Evolutionary conservation across 176 grass and related monocot species (phyloP).

Genomic region (Eragrostis nindensis): DNA sequence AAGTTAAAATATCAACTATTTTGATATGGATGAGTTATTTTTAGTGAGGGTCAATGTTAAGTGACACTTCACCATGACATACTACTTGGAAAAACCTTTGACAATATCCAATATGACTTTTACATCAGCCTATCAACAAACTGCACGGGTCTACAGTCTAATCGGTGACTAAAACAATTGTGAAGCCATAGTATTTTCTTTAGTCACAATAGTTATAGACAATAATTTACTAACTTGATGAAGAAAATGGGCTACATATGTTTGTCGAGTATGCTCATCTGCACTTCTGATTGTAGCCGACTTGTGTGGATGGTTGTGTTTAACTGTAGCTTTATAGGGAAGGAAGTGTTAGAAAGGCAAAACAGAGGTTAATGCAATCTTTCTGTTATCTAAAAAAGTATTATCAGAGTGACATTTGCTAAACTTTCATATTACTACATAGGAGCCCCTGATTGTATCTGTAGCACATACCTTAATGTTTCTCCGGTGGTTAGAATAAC

Average conservation of each 20-base stretch:
- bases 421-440: not conserved
- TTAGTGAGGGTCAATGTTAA: not conserved
- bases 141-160: not conserved
- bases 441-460: not conserved
- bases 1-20: too few relatives aligned
- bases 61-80: conserved; percentile 9
- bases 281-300: too few relatives aligned
- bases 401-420: too few relatives aligned
- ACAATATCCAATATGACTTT: not conserved
- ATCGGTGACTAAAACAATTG: not conserved
- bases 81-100: not conserved
- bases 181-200: not conserved
- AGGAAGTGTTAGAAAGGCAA: too few relatives aligned
- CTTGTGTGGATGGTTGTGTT: too few relatives aligned
- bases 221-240: not conserved
- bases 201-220: not conserved
- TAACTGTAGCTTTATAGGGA: too few relatives aligned
- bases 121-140: not conserved
- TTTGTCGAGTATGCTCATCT: too few relatives aligned
- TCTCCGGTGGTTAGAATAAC: not conserved
- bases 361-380: too few relatives aligned
- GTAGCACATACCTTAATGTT: not conserved
- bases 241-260: too few relatives aligned
- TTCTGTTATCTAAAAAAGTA: too few relatives aligned
- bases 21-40: too few relatives aligned